Conservation (phyloP, 2,329 filamentous ascomycete species). For the Rutstroemia sp. region DNA sequence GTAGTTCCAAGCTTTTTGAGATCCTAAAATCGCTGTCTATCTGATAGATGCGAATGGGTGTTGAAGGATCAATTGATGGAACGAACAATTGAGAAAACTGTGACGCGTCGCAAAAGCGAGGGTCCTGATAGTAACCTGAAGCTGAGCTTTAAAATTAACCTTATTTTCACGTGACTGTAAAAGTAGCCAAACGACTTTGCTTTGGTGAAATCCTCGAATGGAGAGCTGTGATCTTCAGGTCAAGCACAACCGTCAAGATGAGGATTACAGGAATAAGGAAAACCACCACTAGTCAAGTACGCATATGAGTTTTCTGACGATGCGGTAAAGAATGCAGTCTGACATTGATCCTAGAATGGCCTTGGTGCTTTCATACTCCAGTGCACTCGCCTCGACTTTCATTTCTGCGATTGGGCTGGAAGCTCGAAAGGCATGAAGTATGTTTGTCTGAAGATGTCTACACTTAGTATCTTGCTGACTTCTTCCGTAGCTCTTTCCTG, state of each 20-base stretch:
- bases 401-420: conserved; percentile 95
- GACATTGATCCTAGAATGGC: conserved; percentile 65
- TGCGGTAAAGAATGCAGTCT: conserved; percentile 4
- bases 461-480: neutral
- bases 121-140: neutral
- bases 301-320: conserved; percentile 9
- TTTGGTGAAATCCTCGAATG: too few species aligned
- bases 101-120: conserved; percentile 3
- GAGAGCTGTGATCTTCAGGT: too few species aligned
- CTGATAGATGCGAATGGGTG: neutral
- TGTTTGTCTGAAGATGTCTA: conserved; percentile 23
- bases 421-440: conserved; percentile 95
- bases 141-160: conserved; percentile 1
- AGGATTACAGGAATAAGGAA: conserved; percentile 46
- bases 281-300: conserved; percentile 47
- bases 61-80: conserved; percentile 1
- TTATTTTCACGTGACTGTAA: too few species aligned
- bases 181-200: too few species aligned
- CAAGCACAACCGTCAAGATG: conserved; percentile 31
- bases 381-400: conserved; percentile 91
- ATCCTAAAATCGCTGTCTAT: neutral
- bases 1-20: neutral
- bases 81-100: neutral
- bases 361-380: conserved; percentile 94
- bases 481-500: conserved; percentile 62